Base-by-base conservation (phyloP, 225 moss, liverwort and hornwort genomes). In the Pseudoscleropodium purum region DNA sequence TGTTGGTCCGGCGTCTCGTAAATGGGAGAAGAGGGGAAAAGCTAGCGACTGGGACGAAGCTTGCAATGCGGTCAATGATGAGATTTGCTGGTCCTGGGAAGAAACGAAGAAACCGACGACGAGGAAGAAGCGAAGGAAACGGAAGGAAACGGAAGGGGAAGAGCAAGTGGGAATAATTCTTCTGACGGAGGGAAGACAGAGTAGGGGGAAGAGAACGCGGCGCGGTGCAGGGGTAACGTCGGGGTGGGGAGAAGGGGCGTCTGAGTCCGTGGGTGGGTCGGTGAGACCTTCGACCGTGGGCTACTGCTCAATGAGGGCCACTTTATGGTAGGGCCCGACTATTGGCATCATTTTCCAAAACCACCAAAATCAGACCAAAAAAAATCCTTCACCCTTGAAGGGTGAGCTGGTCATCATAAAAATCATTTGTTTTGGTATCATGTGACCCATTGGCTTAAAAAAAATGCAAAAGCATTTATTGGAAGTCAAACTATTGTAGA, bases 291-390 rank as follows among this genome's bases (percentile, higher is more conserved):
- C 54, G 24, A 78, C 66, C 78, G 78, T 87, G 87, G 33, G 65
- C 79, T 37, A 16, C 3, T 33, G 6, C 54, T 36, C 23, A 33
- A 7, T 3, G 3, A 19, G 11, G 30, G 19, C 11, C 18, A 47
- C 75, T 31, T 47, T 30, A 30, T 11, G 31, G 20, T 33, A 51
- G 76, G 12, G 5, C 52, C 20, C 13, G 21, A 21, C 3, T 34
- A 14, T 51, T 33, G 76, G 13, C 21, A 51, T 8, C 13, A 52
- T 24, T 52, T 76, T 51, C 76, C 76, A 76, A 34, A 76, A 52
- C 3, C 34, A 30, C 49, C 4, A 5, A 5, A 76, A 34, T 49
- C 0, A 0, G 31, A 33, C 13, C 0, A 18, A 51, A 49, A 49
- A 19, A 19, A 6, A 3, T 33, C 6, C 4, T 9, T 29, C 6